Conservation (phyloP, 2,329 filamentous ascomycete species). For the Trichoderma atroviride region DNA sequence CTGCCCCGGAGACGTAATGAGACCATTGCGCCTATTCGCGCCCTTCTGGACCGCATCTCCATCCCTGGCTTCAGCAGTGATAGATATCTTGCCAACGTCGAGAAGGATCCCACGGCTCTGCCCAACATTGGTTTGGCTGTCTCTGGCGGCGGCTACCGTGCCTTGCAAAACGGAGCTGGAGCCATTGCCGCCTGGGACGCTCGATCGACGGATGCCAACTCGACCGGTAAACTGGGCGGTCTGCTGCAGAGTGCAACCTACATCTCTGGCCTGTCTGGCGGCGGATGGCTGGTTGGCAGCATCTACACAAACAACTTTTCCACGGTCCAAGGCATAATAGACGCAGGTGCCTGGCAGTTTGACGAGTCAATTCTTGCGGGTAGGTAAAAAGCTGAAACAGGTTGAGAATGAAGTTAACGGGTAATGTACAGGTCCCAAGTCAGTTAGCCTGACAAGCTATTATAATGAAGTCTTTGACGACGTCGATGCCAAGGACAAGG, state of each 20-base stretch:
- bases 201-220: constrained; percentile 56
- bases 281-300: constrained; percentile 82
- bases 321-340: constrained; percentile 49
- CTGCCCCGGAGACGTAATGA: constrained; percentile 69
- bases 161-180: constrained; percentile 82
- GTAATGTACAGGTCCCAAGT: constrained; percentile 37
- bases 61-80: constrained; percentile 80
- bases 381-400: constrained; percentile 12
- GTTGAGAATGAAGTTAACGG: not conserved
- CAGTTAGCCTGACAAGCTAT: constrained; percentile 45
- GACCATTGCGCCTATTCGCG: constrained; percentile 73
- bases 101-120: constrained; percentile 40
- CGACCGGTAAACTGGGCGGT: constrained; percentile 72
- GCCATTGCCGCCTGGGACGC: constrained; percentile 77
- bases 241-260: constrained; percentile 82
- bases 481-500: constrained; percentile 43
- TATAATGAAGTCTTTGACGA: constrained; percentile 42
- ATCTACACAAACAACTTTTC: constrained; percentile 84
- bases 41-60: constrained; percentile 70
- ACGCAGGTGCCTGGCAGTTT: constrained; percentile 45
- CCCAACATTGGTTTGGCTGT: constrained; percentile 72
- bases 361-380: constrained; percentile 47
- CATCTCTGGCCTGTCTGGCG: constrained; percentile 77
- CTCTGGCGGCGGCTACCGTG: constrained; percentile 84
- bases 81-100: constrained; percentile 60